A percentile compares a stretch with the other conserved stretches of the same genome.
Conservation (phyloP, 2,329 filamentous ascomycete species). For the Fusarium proliferatum region DNA sequence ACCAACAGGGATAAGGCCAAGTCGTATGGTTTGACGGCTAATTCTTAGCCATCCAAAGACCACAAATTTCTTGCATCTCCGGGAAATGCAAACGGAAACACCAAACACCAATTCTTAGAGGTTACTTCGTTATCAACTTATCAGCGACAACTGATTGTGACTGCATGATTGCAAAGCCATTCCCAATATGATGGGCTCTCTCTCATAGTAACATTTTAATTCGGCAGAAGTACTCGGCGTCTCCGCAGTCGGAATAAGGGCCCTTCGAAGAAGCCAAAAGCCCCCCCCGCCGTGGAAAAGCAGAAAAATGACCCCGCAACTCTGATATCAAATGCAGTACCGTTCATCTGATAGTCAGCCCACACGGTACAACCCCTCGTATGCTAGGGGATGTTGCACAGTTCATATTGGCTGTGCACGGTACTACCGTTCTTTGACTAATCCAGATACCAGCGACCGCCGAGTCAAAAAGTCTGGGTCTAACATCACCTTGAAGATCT, state of each 20-base stretch:
- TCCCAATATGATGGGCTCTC: slow-evolving; percentile 23
- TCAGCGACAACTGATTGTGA: slow-evolving; percentile 10
- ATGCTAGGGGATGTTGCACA: slow-evolving; percentile 16
- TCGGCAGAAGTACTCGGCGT: slow-evolving; percentile 36
- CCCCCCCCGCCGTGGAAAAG: slow-evolving; percentile 42
- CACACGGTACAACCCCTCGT: slow-evolving; percentile 25
- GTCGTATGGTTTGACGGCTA: slow-evolving; percentile 42
- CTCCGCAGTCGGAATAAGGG: slow-evolving; percentile 46
- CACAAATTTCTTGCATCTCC: slow-evolving; percentile 35
- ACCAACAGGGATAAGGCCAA: slow-evolving; percentile 2
- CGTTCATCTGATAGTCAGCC: slow-evolving; percentile 11
- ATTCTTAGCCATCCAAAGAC: slow-evolving; percentile 28
- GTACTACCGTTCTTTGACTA: slow-evolving; percentile 41
- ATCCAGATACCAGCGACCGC: slow-evolving; percentile 32
- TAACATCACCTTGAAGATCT: slow-evolving; percentile 32
- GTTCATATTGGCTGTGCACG: slow-evolving; percentile 24
- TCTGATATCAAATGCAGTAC: slow-evolving; percentile 39
- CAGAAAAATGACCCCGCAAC: slow-evolving; percentile 45
- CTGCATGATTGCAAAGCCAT: slow-evolving; percentile 27
- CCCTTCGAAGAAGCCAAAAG: slow-evolving; percentile 35
- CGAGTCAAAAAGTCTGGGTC: slow-evolving; percentile 39
- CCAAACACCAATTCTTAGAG: slow-evolving; percentile 5
- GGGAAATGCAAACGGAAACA: slow-evolving; percentile 20
- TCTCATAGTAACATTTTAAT: background rate
- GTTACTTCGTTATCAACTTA: slow-evolving; percentile 29